Evolutionary conservation across 208 protist genomes (phyloP), one percentile per base, ranked within the genome.

Genomic region (Ichthyophonus hoferi): DNA sequence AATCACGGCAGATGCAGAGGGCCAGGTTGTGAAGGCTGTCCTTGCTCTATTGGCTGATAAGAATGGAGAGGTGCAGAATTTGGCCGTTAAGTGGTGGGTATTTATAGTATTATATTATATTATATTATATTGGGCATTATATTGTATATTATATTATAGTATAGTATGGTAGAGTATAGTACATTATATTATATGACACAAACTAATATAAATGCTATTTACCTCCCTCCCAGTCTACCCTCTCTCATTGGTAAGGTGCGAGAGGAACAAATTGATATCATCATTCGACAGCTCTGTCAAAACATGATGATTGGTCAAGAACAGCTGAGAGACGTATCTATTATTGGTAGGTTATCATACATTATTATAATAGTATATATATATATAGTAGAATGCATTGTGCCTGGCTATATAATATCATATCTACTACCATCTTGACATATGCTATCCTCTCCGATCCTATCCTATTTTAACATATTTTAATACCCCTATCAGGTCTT

Each of bases 1-100:
- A n/a, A n/a, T 88, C 24, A 58, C 40, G 42, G n/a, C 2, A n/a
- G 86, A 88, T 39, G 39, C 24, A n/a, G 86, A 88, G 86, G 7
- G 2, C 2, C n/a, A 81, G 67, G 40, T 77, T 24, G 86, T 88
- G n/a, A 77, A 31, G 1, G 42, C 37, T 14, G 12, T 88, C 24
- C 1, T 88, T 2, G 77, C 81, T 33, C 42, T 88, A n/a, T n/a
- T 88, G 31, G 43, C 81, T 14, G 86, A 88, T 81, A n/a, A 31
- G n/a, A 88, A 88, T 43, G 86, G 42, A 34, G 86, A 88, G 35
- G 86, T 88, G 2, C 86, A 88, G 86, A 88, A 88, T 76, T 37
- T 88, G 7, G 86, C 58, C 33, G 67, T 88, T 2, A 88, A 88
- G 37, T 88, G 86, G 42, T 88, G 1, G 1, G 86, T 84, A 33